Base-by-base conservation (phyloP, 805 yeast species). In the Saccharomycopsis babjevae region DNA sequence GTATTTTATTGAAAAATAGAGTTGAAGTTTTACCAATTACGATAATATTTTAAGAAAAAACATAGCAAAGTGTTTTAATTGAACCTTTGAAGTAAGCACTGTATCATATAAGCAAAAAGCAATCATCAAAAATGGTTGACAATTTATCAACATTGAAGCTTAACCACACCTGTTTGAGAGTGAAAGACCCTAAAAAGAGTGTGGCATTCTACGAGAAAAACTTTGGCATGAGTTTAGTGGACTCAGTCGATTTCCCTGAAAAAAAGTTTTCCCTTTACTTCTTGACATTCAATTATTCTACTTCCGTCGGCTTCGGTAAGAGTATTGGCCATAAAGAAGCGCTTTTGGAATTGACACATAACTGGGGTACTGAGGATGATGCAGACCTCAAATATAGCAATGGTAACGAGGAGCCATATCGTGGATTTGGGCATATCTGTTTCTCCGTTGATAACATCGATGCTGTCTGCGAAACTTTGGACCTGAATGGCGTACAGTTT, bases 391-490 rank as follows among this genome's bases (percentile, higher is more conserved):
- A 73, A 62, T 72, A 86, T 57, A 86, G 82, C 74, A 87, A 86
- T 69, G 99, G 99, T 62, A 93, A 94, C 71, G 83, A 79, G 8
- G 90, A 86, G 59, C 93, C 96, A 50, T 77, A 83, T 72, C 81
- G 93, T 66, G 98, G 99, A 0, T 93, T 92, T 70, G 99, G 99
- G 22, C 99, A 93, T 73, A 84, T 91, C 62, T 90, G 97, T 73
- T 75, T 93, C 66, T 79, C 96, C 1, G 97, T 92, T n/a, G 89
- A 89, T 67, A 85, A 92, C 74, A 82, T 93, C 62, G 83, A 74
- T 59, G 79, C 71, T 10, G 75, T 84, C 5, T 90, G 93, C 72
- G 71, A 76, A 36, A 59, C 60, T 15, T 77, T 93, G 63, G 81
- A 86, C 65, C 71, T 73, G 1, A 76, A 78, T 55, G 88, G 86